Base-by-base conservation (phyloP, 805 yeast genomes). In the Komagataella kurtzmanii region DNA sequence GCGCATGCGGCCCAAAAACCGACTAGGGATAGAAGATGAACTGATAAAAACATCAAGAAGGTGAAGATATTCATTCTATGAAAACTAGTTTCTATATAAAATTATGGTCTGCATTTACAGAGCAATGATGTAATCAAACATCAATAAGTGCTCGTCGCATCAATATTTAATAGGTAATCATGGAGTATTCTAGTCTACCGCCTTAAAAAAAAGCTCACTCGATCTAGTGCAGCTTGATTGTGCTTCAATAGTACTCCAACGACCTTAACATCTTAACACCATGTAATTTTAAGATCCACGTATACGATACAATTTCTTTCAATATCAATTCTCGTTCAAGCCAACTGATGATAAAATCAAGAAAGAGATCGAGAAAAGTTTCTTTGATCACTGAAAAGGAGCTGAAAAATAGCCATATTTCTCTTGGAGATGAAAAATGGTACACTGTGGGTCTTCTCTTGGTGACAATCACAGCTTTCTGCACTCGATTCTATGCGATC, bases 401-500 rank as follows among this genome's bases (percentile, higher is more conserved):
- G 24, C 53, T 2, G 59, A 61, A 30, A 30, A 30, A 30, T 14
- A 57, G 62, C 2, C 19, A 54, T 18, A 59, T 62, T 47, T 57
- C 57, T 17, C 57, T 62, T n/a, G 45, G 52, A 1, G 52, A 57
- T 55, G 63, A 64, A 17, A 62, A 59, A 48, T 63, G 61, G 54
- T 68, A 66, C 52, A 58, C 53, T 23, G 7, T 66, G 21, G 72
- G 74, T 2, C 61, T 73, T 52, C 52, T 60, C 1, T 51, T 63
- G 5, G 66, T 77, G 14, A 75, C 81, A 1, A 45, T 62, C 0
- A 51, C 71, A 19, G 80, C 81, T 0, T 66, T 72, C 40, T 67
- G 62, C 49, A 74, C 82, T 3, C 71, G 95, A 61, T 84, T 85
- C 65, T 75, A 75, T 56, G 72, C 71, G 53, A 74, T 86, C 52